Percentiles rank a stretch among this genome's conserved stretches.
These are phyloP conservation scores for Begonia masoniana DNA, from an alignment of 306 rosid genomes.

Conservation along the genomic window DNA sequence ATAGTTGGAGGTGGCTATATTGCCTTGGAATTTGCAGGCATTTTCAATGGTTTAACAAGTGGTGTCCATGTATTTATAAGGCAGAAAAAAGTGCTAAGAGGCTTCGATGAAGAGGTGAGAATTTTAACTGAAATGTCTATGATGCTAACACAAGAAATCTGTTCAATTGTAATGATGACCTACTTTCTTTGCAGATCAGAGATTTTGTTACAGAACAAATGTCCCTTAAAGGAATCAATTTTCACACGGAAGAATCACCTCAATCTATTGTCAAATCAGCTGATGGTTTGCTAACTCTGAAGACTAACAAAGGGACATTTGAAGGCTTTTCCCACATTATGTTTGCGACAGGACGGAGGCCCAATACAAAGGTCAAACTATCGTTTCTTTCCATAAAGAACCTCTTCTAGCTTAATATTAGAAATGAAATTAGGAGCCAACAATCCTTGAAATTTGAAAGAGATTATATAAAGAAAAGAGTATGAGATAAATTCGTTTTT, in stretches of 20 bases:
- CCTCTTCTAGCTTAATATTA: background rate
- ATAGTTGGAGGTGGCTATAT: slow-evolving; percentile 98
- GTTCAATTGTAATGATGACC: background rate
- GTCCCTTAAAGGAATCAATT: slow-evolving; percentile 74
- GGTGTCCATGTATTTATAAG: slow-evolving; percentile 82
- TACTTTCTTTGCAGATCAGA: slow-evolving; percentile 50
- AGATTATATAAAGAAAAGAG: no score
- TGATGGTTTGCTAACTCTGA: slow-evolving; percentile 77
- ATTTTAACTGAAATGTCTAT: background rate
- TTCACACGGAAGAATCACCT: slow-evolving; percentile 79
- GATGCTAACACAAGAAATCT: background rate
- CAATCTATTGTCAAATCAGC: slow-evolving; percentile 59
- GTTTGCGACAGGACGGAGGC: slow-evolving; percentile 96
- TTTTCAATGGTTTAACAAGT: slow-evolving; percentile 66
- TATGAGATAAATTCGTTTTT: no score
- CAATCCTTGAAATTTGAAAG: no score
- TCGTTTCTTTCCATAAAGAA: background rate
- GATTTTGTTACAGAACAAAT: slow-evolving; percentile 75
- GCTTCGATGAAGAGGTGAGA: slow-evolving; percentile 94
- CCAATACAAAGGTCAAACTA: slow-evolving; percentile 64
- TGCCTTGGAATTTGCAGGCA: slow-evolving; percentile 96
- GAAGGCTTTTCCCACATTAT: slow-evolving; percentile 88
- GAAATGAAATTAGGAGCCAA: no score
- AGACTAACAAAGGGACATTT: slow-evolving; percentile 71
- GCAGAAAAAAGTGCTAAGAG: slow-evolving; percentile 79